Evolutionary conservation across 129 eudicot genomes (phyloP).

Genomic region (Flaveria trinervia): DNA sequence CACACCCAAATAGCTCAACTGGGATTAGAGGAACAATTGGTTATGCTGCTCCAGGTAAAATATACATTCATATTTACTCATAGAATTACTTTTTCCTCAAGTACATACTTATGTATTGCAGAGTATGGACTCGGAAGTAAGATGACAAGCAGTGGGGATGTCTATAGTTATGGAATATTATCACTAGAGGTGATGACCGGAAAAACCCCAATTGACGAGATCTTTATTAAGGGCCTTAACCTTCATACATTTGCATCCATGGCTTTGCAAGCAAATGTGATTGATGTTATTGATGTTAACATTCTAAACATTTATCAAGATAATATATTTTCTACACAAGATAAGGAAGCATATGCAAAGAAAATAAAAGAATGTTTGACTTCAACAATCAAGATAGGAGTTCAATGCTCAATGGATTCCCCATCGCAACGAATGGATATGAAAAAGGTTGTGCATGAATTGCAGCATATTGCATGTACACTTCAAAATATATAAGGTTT

Average conservation of each 20-base stretch:
- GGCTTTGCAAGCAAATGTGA: slow-evolving; percentile 26
- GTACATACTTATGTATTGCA: neutral
- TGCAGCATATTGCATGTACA: neutral
- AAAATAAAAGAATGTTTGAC: neutral
- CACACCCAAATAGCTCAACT: slow-evolving; percentile 1
- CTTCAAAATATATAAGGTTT: neutral
- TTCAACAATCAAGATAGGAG: neutral
- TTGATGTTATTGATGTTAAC: slow-evolving; percentile 15
- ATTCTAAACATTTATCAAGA: neutral
- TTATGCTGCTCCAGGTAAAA: slow-evolving; percentile 26
- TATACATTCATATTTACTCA: neutral
- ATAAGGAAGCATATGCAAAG: neutral
- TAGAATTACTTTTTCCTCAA: neutral
- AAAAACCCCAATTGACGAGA: slow-evolving; percentile 23
- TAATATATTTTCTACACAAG: neutral
- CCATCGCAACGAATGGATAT: neutral
- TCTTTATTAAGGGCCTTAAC: slow-evolving; percentile 15
- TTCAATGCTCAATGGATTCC: neutral
- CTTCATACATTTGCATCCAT: slow-evolving; percentile 15
- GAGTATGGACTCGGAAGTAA: slow-evolving; percentile 32
- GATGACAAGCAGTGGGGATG: slow-evolving; percentile 26
- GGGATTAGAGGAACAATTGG: slow-evolving; percentile 21
- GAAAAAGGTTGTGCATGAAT: neutral
- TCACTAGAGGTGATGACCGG: slow-evolving; percentile 33
- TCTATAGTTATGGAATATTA: slow-evolving; percentile 32